These are phyloP conservation scores for Suillus decipiens DNA, from an alignment of 768 basidiomycete species.

Conservation along the genomic window DNA sequence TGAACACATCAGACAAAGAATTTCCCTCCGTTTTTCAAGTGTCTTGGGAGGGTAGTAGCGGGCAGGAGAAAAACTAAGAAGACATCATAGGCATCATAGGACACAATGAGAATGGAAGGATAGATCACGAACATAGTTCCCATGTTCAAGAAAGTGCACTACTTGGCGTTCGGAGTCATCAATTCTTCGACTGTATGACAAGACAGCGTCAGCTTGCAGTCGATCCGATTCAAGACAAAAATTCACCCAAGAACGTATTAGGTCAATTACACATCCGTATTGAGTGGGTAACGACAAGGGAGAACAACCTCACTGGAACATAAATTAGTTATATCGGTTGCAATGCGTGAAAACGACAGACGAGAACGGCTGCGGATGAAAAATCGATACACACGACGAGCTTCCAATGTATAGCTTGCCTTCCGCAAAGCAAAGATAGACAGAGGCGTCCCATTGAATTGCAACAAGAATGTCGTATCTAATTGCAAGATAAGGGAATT, in stretches of 20 bases:
- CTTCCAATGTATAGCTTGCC: not conserved
- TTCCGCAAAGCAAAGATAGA: not conserved
- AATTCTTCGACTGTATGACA: not conserved
- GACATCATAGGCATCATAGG: not conserved
- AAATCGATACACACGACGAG: not conserved
- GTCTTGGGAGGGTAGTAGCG: not conserved
- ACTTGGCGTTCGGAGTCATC: not conserved
- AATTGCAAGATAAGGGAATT: not conserved
- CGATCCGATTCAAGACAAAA: not conserved
- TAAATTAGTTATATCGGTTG: not conserved
- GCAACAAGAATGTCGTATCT: not conserved
- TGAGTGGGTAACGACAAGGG: not conserved
- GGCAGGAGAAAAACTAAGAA: not conserved
- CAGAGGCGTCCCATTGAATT: not conserved
- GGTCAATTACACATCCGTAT: not conserved
- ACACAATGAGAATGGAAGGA: not conserved
- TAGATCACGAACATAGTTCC: not conserved
- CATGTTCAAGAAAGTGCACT: not conserved
- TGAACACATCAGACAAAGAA: not conserved
- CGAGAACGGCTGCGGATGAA: not conserved
- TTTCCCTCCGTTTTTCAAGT: not conserved
- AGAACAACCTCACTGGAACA: not conserved
- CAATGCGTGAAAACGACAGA: not conserved
- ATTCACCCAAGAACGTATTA: not conserved
- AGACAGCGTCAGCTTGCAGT: not conserved